A percentile compares a stretch with the other conserved stretches of the same genome.
Evolutionary conservation across 2,329 filamentous ascomycete genomes (phyloP).

Genomic region (Ceratocystis smalleyi): DNA sequence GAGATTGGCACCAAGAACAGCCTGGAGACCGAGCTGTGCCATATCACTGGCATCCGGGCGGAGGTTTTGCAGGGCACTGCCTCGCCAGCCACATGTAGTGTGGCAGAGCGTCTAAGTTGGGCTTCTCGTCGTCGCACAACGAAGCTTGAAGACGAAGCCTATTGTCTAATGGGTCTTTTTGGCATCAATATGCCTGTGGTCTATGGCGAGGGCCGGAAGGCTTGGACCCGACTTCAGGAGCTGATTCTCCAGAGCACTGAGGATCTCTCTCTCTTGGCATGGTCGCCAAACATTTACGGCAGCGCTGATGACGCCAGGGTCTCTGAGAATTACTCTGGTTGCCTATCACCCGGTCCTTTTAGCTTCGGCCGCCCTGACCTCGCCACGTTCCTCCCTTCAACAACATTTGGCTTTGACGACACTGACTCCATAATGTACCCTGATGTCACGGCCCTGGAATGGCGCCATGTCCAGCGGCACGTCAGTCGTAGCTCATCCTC

Average conservation of each 20-base stretch:
- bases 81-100: conserved; percentile 12
- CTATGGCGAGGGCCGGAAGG: conserved; percentile 22
- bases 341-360: conserved; percentile 13
- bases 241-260: conserved; percentile 24
- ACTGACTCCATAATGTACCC: conserved; percentile 18
- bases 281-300: conserved; percentile 14
- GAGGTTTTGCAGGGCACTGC: conserved; percentile 17
- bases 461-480: conserved; percentile 17
- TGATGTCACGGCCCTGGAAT: conserved; percentile 15
- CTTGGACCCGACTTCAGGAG: conserved; percentile 25
- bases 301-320: not conserved
- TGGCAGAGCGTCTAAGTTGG: conserved; percentile 21
- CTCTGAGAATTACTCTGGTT: conserved; percentile 5
- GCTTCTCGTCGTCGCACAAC: conserved; percentile 21
- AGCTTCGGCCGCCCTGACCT: conserved; percentile 17
- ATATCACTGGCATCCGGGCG: conserved; percentile 19
- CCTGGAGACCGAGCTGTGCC: conserved; percentile 17
- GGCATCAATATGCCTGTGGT: conserved; percentile 22
- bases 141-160: conserved; percentile 22
- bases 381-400: conserved; percentile 16
- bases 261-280: conserved; percentile 26
- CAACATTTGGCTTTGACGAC: conserved; percentile 18
- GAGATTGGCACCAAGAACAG: conserved; percentile 21
- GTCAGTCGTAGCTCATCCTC: conserved; percentile 11
- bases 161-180: conserved; percentile 23